Conservation (phyloP, 257 asterid genomes). For the Coffea canephora region DNA sequence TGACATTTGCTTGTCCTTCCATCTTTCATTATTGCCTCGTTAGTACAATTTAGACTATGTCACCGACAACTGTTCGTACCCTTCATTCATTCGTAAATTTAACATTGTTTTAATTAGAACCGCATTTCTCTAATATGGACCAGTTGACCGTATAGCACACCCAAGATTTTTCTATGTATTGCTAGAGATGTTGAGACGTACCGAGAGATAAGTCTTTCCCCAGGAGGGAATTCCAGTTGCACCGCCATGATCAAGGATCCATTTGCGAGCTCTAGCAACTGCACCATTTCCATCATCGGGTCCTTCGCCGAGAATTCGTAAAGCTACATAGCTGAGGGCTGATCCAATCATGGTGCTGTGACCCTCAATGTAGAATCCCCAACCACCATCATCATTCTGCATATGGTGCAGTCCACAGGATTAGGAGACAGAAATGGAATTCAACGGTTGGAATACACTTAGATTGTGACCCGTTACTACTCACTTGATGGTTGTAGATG, state of each 20-base stretch:
- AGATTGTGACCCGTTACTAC: background rate
- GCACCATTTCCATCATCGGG: background rate
- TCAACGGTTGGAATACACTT: background rate
- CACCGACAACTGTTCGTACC: too few species aligned
- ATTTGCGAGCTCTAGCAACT: background rate
- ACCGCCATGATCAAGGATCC: slow-evolving; percentile 10
- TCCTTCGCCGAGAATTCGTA: slow-evolving; percentile 5
- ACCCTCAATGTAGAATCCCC: background rate
- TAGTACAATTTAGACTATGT: too few species aligned
- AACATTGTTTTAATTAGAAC: too few species aligned
- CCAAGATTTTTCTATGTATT: too few species aligned
- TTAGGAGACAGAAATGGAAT: background rate
- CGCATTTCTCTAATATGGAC: too few species aligned
- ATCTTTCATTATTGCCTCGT: too few species aligned
- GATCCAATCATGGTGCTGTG: slow-evolving; percentile 10
- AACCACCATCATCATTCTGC: slow-evolving; percentile 7
- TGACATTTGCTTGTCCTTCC: too few species aligned
- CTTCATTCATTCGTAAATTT: too few species aligned
- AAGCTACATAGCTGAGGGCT: background rate
- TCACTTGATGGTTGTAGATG: slow-evolving; percentile 76
- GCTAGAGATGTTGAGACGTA: background rate
- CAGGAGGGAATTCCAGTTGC: slow-evolving; percentile 2
- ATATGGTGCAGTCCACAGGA: background rate
- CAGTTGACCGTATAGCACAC: background rate
- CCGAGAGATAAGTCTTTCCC: slow-evolving; percentile 11